A percentile compares a stretch with the other conserved stretches of the same genome.
Evolutionary conservation across 306 rosid genomes (phyloP).

Genomic region (Fragaria nilgerrensis): DNA sequence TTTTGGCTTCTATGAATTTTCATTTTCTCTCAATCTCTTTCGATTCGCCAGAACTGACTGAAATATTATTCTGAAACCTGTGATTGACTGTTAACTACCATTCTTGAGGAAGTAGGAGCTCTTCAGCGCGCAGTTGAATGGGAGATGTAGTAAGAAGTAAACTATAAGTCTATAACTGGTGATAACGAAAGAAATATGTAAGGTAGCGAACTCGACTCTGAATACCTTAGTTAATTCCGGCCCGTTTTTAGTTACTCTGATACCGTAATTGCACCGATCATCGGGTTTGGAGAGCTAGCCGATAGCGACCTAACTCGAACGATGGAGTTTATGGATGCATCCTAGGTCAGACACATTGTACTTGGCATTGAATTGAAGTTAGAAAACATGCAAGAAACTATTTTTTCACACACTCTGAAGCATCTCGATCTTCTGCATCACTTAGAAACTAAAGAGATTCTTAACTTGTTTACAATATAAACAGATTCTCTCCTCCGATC

Average conservation of each 20-base stretch:
- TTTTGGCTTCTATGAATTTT: neutral
- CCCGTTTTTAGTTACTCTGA: too few relatives aligned
- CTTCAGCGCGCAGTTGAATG: neutral
- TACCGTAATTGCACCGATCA: too few relatives aligned
- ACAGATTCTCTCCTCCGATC: neutral
- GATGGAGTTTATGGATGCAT: neutral
- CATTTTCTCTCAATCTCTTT: neutral
- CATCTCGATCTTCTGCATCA: neutral
- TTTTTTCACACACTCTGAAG: neutral
- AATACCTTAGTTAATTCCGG: too few relatives aligned
- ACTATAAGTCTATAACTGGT: too few relatives aligned
- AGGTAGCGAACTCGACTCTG: too few relatives aligned
- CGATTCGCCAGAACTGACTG: neutral
- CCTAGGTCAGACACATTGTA: neutral
- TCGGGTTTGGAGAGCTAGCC: neutral
- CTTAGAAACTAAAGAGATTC: too few relatives aligned
- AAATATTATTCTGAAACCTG: neutral
- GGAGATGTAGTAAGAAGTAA: neutral
- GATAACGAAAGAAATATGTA: too few relatives aligned
- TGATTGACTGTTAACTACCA: neutral
- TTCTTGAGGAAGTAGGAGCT: neutral
- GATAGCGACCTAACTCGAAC: too few relatives aligned
- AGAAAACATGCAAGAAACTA: neutral
- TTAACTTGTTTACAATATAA: too few relatives aligned
- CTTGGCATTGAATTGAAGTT: neutral